Base-by-base conservation (phyloP, 192 early-diverging fungal species). In the Chytriomyces sp. region DNA sequence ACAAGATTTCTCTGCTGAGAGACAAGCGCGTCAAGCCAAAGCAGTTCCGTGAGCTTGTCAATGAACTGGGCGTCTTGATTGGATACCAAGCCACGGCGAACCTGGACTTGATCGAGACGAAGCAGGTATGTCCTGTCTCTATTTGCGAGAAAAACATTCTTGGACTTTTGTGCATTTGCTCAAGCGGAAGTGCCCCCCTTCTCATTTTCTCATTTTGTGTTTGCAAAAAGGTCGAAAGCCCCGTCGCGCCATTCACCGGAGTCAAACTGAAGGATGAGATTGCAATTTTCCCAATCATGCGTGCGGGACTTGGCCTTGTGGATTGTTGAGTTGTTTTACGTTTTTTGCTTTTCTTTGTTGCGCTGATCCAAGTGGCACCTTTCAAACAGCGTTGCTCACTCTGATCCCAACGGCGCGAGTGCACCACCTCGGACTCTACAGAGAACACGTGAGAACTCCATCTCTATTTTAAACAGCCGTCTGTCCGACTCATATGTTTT, bases 341-440 rank as follows among this genome's bases (percentile, higher is more conserved):
- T 6, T n/a, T 49, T 69, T 69, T 45, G 13, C 23, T 4, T 48
- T 11, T 66, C 7, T 35, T 50, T 5, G 3, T 61, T 23, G 48
- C n/a, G 24, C 13, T 23, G 8, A 9, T 9, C 45, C 47, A 45
- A 65, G 28, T 43, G 6, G 16, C 57, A 13, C 23, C 64, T 28
- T 8, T 28, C 16, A 6, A 1, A 24, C 66, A 77, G 76, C 78
- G 20, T 82, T 92, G 49, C 84, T 93, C 26, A 81, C 82, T 3
- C 79, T 94, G 11, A 73, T 95, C 28, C 94, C 90, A 44, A 80
- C 86, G 18, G 92, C 93, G n/a, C 82, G 86, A 60, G 83, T 94
- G 45, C 88, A 91, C 46, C 94, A 95, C 79, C 72, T 95, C 16
- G 94, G 94, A 9, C 76, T 95, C 20, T 95, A 89, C 82, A 83